phyloP scores from a whole-genome alignment of 192 early-diverging fungal species.

The Rhizophagus sp. region DNA sequence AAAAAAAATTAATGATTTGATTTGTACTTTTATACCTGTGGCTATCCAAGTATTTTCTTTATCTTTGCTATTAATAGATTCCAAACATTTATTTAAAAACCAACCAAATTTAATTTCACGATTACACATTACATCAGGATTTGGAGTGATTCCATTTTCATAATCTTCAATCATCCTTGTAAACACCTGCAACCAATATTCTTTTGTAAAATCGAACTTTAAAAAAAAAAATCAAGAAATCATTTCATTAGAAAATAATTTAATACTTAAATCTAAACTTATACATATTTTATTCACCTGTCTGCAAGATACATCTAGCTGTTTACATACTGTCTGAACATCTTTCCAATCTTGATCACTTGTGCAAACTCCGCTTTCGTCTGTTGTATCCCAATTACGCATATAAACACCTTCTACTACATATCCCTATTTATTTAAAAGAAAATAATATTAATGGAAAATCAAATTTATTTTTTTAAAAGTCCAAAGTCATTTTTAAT shows the following conservation, averaged over 20 bases:
- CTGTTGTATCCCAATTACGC: constrained; percentile 92
- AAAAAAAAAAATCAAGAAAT: constrained; percentile 15
- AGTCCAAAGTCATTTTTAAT: neutral
- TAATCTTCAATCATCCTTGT: constrained; percentile 75
- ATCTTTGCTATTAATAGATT: constrained; percentile 19
- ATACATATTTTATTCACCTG: constrained; percentile 4
- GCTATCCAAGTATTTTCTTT: constrained; percentile 36
- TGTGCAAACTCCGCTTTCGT: constrained; percentile 77
- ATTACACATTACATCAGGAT: constrained; percentile 94
- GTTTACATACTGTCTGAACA: constrained; percentile 68
- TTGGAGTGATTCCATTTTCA: constrained; percentile 74
- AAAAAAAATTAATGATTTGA: neutral
- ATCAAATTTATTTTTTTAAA: neutral
- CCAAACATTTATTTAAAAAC: constrained; percentile 61
- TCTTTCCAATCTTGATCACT: constrained; percentile 76
- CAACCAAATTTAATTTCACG: constrained; percentile 92
- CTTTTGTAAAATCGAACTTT: constrained; percentile 75
- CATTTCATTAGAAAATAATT: neutral
- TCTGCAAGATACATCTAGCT: constrained; percentile 66
- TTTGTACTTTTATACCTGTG: constrained; percentile 30
- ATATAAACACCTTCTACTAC: constrained; percentile 83
- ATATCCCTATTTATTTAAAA: constrained; percentile 40
- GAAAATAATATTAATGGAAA: neutral
- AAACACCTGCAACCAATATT: constrained; percentile 94
- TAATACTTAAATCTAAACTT: neutral